phyloP scores from a whole-genome alignment of 2,329 filamentous ascomycete species.

The Neofusicoccum cordaticola region DNA sequence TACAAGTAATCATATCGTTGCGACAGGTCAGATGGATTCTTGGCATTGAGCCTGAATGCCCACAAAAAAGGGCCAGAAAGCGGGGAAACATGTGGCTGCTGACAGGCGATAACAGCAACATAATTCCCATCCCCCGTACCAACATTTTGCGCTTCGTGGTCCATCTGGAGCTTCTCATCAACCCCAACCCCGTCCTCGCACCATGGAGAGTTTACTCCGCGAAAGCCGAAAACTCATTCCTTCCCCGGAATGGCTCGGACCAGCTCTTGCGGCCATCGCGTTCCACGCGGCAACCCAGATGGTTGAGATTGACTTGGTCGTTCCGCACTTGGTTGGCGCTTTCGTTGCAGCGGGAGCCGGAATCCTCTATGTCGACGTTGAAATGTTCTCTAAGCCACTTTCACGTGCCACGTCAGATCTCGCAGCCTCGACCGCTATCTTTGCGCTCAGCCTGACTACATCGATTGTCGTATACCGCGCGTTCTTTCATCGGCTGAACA shows the following conservation, averaged over 20 bases:
- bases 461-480: slow-evolving; percentile 27
- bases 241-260: neutral
- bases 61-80: too few species aligned
- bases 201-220: too few species aligned
- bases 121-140: too few species aligned
- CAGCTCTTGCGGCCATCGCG: neutral
- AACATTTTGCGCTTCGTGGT: too few species aligned
- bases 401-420: neutral
- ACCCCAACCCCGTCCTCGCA: too few species aligned
- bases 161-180: too few species aligned
- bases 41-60: too few species aligned
- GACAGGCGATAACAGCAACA: too few species aligned
- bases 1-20: too few species aligned
- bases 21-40: too few species aligned
- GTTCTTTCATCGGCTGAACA: slow-evolving; percentile 33
- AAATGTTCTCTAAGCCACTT: neutral
- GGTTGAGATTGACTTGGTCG: neutral
- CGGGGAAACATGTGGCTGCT: too few species aligned
- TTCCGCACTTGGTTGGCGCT: neutral
- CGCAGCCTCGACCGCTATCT: neutral
- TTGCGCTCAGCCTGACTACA: neutral
- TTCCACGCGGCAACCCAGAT: neutral
- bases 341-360: neutral
- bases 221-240: too few species aligned
- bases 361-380: neutral